Percentiles rank a stretch among this genome's conserved stretches.
phyloP scores from a whole-genome alignment of 2,329 filamentous ascomycete genomes.

The Ramichloridium luteum region DNA sequence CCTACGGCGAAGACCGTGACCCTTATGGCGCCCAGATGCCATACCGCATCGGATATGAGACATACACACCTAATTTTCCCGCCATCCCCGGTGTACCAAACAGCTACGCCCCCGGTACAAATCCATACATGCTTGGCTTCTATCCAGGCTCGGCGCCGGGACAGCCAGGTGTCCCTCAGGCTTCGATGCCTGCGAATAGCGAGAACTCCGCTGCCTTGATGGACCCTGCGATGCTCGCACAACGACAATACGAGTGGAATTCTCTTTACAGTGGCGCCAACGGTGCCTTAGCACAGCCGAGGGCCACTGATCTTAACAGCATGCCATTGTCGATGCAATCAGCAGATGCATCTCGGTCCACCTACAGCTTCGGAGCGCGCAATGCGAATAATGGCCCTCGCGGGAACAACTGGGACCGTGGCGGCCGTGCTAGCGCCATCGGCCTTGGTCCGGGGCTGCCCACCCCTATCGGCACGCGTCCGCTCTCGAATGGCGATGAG shows the following conservation, averaged over 20 bases:
- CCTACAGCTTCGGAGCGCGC: not conserved
- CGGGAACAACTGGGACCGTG: not conserved
- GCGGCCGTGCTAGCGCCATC: not conserved
- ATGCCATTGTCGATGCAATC: no score
- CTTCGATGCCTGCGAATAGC: no score
- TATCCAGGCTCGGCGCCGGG: no score
- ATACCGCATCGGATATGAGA: constrained; percentile 22
- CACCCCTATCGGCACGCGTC: constrained; percentile 1
- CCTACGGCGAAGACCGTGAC: constrained; percentile 22
- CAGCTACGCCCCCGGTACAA: constrained; percentile 16
- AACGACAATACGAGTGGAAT: no score
- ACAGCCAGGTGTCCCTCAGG: no score
- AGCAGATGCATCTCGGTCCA: no score
- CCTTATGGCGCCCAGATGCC: constrained; percentile 25
- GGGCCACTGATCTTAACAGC: no score
- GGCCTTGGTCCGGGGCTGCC: not conserved
- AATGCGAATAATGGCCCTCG: not conserved
- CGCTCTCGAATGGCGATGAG: not conserved
- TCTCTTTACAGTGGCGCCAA: no score
- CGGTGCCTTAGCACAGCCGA: no score
- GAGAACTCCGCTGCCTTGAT: no score
- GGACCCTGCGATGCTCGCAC: no score
- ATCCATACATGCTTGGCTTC: constrained; percentile 1
- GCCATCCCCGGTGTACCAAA: constrained; percentile 22
- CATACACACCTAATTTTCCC: constrained; percentile 24